Percentiles rank a stretch among this genome's conserved stretches.
Conservation (phyloP, 805 yeast genomes). For the Barnettozyma californica region DNA sequence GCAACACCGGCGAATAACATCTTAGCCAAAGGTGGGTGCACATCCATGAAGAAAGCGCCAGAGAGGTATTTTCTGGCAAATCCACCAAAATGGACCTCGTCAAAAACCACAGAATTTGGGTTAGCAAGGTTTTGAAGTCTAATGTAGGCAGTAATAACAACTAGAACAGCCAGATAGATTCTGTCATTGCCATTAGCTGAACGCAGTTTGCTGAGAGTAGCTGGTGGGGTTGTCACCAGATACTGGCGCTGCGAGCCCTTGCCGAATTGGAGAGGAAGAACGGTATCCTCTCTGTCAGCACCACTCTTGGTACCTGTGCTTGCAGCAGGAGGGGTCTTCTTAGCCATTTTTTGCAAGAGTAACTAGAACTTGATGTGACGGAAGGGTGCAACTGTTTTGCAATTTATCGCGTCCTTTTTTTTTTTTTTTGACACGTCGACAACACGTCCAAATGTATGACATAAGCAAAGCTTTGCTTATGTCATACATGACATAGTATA, state of each 20-base stretch:
- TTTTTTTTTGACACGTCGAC: slow-evolving; percentile 8
- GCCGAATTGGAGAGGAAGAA: slow-evolving; percentile 40
- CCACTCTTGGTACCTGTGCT: not conserved
- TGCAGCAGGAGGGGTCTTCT: slow-evolving; percentile 9
- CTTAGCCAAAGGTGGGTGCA: slow-evolving; percentile 76
- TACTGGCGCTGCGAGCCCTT: slow-evolving; percentile 52
- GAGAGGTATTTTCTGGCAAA: slow-evolving; percentile 78
- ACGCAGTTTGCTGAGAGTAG: slow-evolving; percentile 36
- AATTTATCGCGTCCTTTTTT: not conserved
- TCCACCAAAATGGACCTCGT: slow-evolving; percentile 96
- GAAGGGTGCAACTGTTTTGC: not conserved
- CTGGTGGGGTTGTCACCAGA: slow-evolving; percentile 46
- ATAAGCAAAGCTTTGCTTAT: not conserved
- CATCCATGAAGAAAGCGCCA: slow-evolving; percentile 65
- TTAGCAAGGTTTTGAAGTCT: slow-evolving; percentile 55
- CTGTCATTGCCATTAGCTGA: slow-evolving; percentile 36
- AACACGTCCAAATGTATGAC: not conserved
- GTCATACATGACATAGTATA: too few relatives aligned
- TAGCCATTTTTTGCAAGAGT: slow-evolving; percentile 8
- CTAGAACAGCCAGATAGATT: slow-evolving; percentile 35
- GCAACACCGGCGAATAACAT: slow-evolving; percentile 72
- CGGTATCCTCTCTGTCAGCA: slow-evolving; percentile 27
- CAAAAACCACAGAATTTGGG: slow-evolving; percentile 85
- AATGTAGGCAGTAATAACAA: slow-evolving; percentile 47
- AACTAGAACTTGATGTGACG: not conserved